Evolutionary conservation across 2,329 filamentous ascomycete genomes (phyloP).

Genomic region (Ambrosiella xylebori): DNA sequence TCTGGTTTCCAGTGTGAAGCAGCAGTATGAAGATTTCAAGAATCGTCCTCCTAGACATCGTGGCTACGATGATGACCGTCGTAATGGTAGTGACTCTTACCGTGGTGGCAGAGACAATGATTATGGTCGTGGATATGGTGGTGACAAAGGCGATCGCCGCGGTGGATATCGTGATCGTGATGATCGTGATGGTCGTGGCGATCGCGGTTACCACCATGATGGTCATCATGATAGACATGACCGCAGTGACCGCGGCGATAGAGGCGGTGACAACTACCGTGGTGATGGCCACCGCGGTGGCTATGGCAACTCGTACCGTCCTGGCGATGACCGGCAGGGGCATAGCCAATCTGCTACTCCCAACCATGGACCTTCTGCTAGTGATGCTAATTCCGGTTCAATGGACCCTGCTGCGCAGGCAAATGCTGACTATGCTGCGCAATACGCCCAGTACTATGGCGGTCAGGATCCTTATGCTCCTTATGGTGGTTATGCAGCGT

Average conservation of each 20-base stretch:
- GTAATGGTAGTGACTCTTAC: slow-evolving; percentile 20
- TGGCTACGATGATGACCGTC: slow-evolving; percentile 24
- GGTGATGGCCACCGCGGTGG: slow-evolving; percentile 19
- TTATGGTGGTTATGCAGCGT: slow-evolving; percentile 76
- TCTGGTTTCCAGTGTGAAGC: slow-evolving; percentile 67
- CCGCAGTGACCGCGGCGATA: slow-evolving; percentile 16
- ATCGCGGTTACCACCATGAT: slow-evolving; percentile 13
- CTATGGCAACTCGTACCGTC: slow-evolving; percentile 13
- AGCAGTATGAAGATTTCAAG: slow-evolving; percentile 86
- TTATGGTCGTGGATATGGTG: slow-evolving; percentile 6
- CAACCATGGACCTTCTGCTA: slow-evolving; percentile 22
- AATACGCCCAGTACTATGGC: slow-evolving; percentile 71
- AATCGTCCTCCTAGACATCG: slow-evolving; percentile 51
- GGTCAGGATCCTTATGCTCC: slow-evolving; percentile 69
- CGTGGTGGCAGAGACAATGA: slow-evolving; percentile 16
- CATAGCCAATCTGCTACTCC: slow-evolving; percentile 13
- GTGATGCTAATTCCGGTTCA: slow-evolving; percentile 16
- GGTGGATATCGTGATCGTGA: slow-evolving; percentile 17
- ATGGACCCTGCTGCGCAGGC: slow-evolving; percentile 9
- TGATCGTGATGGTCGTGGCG: slow-evolving; percentile 14
- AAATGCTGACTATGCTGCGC: slow-evolving; percentile 50
- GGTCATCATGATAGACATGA: slow-evolving; percentile 16
- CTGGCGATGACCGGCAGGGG: slow-evolving; percentile 13
- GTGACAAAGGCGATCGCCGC: slow-evolving; percentile 13
- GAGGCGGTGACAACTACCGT: slow-evolving; percentile 15